phyloP scores from a whole-genome alignment of 257 asterid species.

The Craterostigma plantagineum region DNA sequence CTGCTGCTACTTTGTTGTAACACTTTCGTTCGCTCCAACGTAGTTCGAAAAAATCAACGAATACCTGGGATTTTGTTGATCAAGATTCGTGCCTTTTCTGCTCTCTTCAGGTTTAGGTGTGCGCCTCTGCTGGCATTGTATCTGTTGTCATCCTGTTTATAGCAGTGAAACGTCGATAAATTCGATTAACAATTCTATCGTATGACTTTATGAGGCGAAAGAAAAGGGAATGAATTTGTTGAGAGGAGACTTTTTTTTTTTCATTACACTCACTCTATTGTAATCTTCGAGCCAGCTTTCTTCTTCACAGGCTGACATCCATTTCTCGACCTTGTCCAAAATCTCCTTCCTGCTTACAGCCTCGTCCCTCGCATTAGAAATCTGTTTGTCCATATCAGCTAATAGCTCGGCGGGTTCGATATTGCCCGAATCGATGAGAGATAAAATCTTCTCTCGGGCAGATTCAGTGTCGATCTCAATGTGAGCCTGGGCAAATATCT shows the following conservation, averaged over 20 bases:
- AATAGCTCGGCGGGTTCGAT: constrained; percentile 75
- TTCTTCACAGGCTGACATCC: constrained; percentile 51
- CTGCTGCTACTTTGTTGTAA: no score
- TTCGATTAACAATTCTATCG: constrained; percentile 1
- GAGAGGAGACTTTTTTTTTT: no score
- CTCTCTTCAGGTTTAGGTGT: constrained; percentile 63
- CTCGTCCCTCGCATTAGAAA: constrained; percentile 78
- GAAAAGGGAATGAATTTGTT: no score
- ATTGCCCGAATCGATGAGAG: constrained; percentile 71
- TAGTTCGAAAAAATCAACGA: constrained; percentile 5
- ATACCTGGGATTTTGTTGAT: constrained; percentile 61
- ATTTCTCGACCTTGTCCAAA: constrained; percentile 77
- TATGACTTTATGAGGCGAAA: neutral
- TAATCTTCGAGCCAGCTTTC: constrained; percentile 78
- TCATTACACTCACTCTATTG: constrained; percentile 40
- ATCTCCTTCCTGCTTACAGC: constrained; percentile 81
- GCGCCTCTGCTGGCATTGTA: constrained; percentile 70
- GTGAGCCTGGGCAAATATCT: constrained; percentile 74
- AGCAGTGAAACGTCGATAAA: neutral
- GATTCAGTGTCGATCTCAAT: constrained; percentile 75
- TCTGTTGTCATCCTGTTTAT: constrained; percentile 67
- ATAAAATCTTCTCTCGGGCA: constrained; percentile 59
- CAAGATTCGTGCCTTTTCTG: constrained; percentile 52
- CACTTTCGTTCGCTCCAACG: no score
- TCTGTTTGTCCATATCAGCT: constrained; percentile 89